These are phyloP conservation scores for Schoenoplectus triqueter DNA, from an alignment of 202 grass and related monocot genomes.

Conservation along the genomic window DNA sequence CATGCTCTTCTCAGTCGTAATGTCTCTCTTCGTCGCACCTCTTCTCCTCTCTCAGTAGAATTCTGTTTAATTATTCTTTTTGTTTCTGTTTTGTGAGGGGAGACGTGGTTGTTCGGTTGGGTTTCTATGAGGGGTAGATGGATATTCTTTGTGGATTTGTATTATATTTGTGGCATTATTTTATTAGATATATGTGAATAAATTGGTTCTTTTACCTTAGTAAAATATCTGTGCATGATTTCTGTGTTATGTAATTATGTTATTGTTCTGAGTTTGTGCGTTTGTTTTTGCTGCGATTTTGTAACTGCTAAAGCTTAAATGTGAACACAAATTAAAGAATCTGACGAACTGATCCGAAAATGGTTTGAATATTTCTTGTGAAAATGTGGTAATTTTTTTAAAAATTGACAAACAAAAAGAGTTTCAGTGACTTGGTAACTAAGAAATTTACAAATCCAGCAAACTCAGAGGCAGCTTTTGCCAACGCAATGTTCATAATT, in stretches of 20 bases:
- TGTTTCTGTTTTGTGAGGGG: background rate
- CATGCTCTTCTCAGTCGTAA: conserved; percentile 37
- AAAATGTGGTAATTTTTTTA: too few species aligned
- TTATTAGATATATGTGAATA: conserved; percentile 38
- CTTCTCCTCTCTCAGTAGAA: conserved; percentile 41
- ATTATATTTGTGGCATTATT: conserved; percentile 51
- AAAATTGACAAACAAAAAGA: too few species aligned
- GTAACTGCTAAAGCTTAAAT: too few species aligned
- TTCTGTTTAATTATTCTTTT: conserved; percentile 19
- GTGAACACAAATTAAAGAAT: too few species aligned
- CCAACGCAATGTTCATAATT: too few species aligned
- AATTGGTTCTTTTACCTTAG: background rate
- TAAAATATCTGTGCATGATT: background rate
- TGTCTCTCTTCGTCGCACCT: conserved; percentile 44
- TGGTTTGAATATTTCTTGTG: too few species aligned
- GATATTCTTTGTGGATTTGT: conserved; percentile 34
- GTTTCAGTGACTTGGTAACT: too few species aligned
- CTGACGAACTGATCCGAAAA: too few species aligned
- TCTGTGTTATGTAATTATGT: background rate
- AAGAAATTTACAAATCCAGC: too few species aligned
- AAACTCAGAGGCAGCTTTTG: too few species aligned
- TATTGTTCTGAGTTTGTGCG: background rate
- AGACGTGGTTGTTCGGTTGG: background rate
- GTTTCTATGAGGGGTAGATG: background rate
- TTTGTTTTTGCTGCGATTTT: too few species aligned